phyloP scores from a whole-genome alignment of 257 asterid species.

The Cruciata laevipes region DNA sequence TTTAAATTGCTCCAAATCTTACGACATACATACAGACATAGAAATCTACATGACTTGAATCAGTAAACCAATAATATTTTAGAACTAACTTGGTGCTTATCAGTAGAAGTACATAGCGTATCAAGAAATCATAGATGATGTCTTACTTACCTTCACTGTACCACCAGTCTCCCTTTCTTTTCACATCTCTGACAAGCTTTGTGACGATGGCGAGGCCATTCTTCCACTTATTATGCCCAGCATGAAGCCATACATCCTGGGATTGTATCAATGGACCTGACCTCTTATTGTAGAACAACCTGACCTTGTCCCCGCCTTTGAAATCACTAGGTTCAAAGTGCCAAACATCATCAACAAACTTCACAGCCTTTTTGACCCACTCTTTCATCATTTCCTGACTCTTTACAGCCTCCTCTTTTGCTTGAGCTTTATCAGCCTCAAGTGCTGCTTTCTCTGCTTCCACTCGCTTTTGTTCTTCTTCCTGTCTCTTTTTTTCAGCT shows the following conservation, averaged over 20 bases:
- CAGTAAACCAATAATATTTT: constrained; percentile 6
- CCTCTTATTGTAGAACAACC: constrained; percentile 61
- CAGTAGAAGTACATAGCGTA: neutral
- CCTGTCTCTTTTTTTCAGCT: constrained; percentile 71
- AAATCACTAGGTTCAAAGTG: constrained; percentile 56
- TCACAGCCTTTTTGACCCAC: constrained; percentile 39
- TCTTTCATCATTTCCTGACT: constrained; percentile 36
- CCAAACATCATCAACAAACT: constrained; percentile 56
- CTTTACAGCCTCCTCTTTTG: constrained; percentile 61
- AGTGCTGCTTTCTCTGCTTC: constrained; percentile 72
- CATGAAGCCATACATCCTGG: constrained; percentile 80
- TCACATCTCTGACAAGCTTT: constrained; percentile 48
- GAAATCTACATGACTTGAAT: neutral
- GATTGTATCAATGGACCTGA: constrained; percentile 68
- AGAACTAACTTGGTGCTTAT: constrained; percentile 8
- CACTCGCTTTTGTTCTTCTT: constrained; percentile 57
- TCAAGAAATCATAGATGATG: constrained; percentile 15
- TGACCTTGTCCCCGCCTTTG: constrained; percentile 51
- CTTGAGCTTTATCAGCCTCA: constrained; percentile 77
- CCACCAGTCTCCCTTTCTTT: constrained; percentile 79
- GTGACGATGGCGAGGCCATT: constrained; percentile 68
- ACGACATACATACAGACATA: neutral
- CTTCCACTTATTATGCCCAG: constrained; percentile 79
- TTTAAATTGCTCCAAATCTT: neutral
- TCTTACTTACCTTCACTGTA: constrained; percentile 61